These are phyloP conservation scores for Aspergillus ustus DNA, from an alignment of 2,329 filamentous ascomycete species.

Conservation along the genomic window DNA sequence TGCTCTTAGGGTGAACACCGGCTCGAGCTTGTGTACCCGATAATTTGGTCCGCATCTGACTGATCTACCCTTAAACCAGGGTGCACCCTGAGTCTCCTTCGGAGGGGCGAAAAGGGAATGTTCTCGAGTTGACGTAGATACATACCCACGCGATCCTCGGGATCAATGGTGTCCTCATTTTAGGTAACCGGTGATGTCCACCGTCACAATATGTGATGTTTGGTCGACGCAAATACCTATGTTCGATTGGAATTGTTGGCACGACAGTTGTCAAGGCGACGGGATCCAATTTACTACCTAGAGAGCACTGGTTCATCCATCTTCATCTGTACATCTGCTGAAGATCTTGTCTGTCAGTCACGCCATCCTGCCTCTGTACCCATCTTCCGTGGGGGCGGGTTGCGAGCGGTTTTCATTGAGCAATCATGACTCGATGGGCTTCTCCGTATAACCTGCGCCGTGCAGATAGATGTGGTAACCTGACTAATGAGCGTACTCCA, in stretches of 20 bases:
- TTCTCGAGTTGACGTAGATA: not conserved
- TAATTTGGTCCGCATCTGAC: not conserved
- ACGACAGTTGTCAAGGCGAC: not conserved
- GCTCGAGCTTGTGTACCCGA: not conserved
- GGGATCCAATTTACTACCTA: not conserved
- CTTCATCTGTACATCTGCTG: not conserved
- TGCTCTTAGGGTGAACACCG: not conserved
- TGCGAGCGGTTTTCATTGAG: not conserved
- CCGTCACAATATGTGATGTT: not conserved
- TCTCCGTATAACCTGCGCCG: slow-evolving; percentile 3
- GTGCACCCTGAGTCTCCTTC: not conserved
- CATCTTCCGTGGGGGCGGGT: slow-evolving; percentile 4
- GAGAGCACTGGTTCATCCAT: not conserved
- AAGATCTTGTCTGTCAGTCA: not conserved
- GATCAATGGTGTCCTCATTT: not conserved
- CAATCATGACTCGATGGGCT: slow-evolving; percentile 5
- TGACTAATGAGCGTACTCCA: slow-evolving; percentile 3
- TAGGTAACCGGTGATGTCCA: not conserved
- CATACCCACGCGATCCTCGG: not conserved
- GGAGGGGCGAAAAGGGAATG: not conserved
- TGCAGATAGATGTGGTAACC: slow-evolving; percentile 2
- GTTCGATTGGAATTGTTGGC: not conserved
- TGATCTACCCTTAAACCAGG: not conserved
- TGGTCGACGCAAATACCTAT: not conserved
- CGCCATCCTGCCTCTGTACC: not conserved